Conservation (phyloP, 2,329 filamentous ascomycete genomes). For the Cytospora piceicola region DNA sequence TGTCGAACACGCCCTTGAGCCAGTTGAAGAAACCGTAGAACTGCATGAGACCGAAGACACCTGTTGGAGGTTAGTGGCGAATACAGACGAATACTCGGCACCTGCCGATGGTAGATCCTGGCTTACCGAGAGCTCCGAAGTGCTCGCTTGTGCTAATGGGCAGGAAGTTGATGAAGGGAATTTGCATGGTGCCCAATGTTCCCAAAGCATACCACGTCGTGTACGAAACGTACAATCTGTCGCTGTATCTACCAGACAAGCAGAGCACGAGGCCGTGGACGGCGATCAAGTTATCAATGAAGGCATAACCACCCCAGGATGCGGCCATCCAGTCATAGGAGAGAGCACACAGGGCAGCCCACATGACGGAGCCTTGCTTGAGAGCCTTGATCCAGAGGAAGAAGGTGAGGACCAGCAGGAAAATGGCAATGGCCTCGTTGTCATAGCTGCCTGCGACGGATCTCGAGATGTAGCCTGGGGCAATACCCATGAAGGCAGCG, state of each 20-base stretch:
- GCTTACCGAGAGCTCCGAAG: slow-evolving; percentile 90
- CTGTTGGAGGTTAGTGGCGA: slow-evolving; percentile 47
- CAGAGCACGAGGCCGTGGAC: slow-evolving; percentile 93
- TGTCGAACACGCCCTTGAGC: slow-evolving; percentile 82
- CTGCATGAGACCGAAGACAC: slow-evolving; percentile 94
- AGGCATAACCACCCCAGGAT: slow-evolving; percentile 99
- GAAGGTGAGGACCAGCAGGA: slow-evolving; percentile 97
- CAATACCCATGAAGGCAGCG: slow-evolving; percentile 95
- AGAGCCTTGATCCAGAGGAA: slow-evolving; percentile 99
- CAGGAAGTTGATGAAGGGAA: slow-evolving; percentile 97
- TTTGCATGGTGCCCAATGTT: slow-evolving; percentile 97
- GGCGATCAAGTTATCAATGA: slow-evolving; percentile 96
- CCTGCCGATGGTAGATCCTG: background rate
- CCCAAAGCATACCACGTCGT: slow-evolving; percentile 98
- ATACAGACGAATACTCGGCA: slow-evolving; percentile 27
- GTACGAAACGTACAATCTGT: slow-evolving; percentile 92
- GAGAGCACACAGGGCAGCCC: slow-evolving; percentile 90
- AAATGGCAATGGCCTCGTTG: slow-evolving; percentile 99
- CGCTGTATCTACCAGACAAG: slow-evolving; percentile 96
- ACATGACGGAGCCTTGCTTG: slow-evolving; percentile 94
- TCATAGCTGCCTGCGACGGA: slow-evolving; percentile 98
- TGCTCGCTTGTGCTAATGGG: slow-evolving; percentile 97
- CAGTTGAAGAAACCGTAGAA: slow-evolving; percentile 91
- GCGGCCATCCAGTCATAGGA: slow-evolving; percentile 99
- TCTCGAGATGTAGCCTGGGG: slow-evolving; percentile 95